phyloP scores from a whole-genome alignment of 140 eudicot species.

The Senecio squalidus region DNA sequence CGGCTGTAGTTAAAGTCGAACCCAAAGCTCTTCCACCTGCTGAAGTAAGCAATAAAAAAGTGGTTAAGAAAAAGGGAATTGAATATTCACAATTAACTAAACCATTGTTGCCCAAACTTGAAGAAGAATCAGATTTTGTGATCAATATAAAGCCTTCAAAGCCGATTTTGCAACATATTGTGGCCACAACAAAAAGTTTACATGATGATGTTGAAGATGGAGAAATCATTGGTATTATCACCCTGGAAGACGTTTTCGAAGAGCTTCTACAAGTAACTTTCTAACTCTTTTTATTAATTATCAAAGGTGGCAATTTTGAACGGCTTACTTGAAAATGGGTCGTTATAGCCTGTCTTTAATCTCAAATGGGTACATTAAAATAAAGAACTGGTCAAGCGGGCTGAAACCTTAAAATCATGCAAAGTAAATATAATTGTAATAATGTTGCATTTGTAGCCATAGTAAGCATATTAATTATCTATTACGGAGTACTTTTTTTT shows the following conservation, averaged over 20 bases:
- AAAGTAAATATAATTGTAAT: no score
- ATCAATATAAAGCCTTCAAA: slow-evolving; percentile 37
- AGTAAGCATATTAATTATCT: no score
- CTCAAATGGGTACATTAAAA: not conserved
- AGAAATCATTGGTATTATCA: slow-evolving; percentile 87
- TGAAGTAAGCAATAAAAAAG: slow-evolving; percentile 11
- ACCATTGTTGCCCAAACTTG: slow-evolving; percentile 55
- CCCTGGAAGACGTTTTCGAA: slow-evolving; percentile 96
- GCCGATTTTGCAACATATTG: slow-evolving; percentile 21
- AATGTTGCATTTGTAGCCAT: no score
- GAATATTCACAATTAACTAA: slow-evolving; percentile 40
- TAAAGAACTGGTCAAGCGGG: not conserved
- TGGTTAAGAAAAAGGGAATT: slow-evolving; percentile 21
- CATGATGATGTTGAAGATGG: slow-evolving; percentile 75
- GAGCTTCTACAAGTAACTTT: slow-evolving; percentile 84
- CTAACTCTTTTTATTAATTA: not conserved
- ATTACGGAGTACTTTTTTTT: no score
- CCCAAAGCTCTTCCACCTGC: slow-evolving; percentile 32
- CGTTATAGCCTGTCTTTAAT: not conserved
- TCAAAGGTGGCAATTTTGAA: not conserved
- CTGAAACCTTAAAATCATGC: not conserved
- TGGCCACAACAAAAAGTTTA: slow-evolving; percentile 17
- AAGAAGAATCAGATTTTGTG: slow-evolving; percentile 38
- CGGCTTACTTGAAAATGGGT: not conserved
- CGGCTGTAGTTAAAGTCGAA: slow-evolving; percentile 88